phyloP scores from a whole-genome alignment of 768 basidiomycete genomes.

The Panus rudis region DNA sequence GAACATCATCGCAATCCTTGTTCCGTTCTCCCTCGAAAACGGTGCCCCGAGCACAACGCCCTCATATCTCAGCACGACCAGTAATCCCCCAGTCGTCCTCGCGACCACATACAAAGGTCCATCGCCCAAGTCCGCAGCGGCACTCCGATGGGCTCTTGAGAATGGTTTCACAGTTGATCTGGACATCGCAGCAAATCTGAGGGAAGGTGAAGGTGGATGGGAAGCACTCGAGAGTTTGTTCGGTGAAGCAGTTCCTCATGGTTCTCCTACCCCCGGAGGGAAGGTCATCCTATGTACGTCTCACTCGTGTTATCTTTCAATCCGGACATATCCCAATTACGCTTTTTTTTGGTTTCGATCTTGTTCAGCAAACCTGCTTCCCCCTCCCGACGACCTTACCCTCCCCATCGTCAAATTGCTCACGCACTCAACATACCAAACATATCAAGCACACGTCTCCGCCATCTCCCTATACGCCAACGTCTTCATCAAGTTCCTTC shows the following conservation, averaged over 20 bases:
- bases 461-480: conserved; percentile 71
- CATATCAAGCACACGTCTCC: conserved; percentile 67
- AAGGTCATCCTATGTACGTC: conserved; percentile 61
- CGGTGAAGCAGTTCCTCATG: conserved; percentile 47
- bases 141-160: conserved; percentile 60
- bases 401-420: conserved; percentile 74
- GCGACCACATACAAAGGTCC: conserved; percentile 48
- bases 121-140: conserved; percentile 43
- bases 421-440: conserved; percentile 66
- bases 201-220: conserved; percentile 42
- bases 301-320: background rate
- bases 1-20: conserved; percentile 47
- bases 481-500: conserved; percentile 66
- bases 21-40: conserved; percentile 55
- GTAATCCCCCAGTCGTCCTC: conserved; percentile 42
- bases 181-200: conserved; percentile 51
- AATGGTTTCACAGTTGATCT: conserved; percentile 63
- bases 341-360: background rate
- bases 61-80: conserved; percentile 24
- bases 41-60: conserved; percentile 32
- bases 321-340: background rate
- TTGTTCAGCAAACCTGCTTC: conserved; percentile 66
- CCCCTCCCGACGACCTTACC: conserved; percentile 67
- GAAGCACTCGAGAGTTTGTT: conserved; percentile 70
- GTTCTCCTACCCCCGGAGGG: conserved; percentile 24